Percentiles rank a stretch among this genome's conserved stretches.
These are phyloP conservation scores for Hygrocybe coccinea DNA, from an alignment of 768 basidiomycete species.

Conservation along the genomic window DNA sequence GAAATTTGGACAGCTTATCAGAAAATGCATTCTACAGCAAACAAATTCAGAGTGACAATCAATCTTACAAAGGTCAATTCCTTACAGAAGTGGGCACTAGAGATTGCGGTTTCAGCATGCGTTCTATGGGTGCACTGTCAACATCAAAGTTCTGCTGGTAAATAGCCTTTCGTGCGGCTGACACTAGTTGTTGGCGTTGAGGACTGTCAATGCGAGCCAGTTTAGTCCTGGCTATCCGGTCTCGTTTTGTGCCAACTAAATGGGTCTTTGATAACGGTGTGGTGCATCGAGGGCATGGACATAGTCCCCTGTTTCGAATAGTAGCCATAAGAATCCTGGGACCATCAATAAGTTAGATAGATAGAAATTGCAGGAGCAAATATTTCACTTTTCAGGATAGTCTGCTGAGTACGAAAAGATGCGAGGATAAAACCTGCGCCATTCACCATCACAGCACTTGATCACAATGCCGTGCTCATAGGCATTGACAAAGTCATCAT, in stretches of 20 bases:
- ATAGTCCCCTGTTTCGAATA: constrained; percentile 15
- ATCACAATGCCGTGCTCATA: constrained; percentile 28
- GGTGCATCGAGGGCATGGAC: constrained; percentile 25
- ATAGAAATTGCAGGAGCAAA: not conserved
- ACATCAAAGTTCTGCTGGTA: not conserved
- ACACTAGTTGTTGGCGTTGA: constrained; percentile 3
- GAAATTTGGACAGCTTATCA: not conserved
- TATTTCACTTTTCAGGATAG: constrained; percentile 33
- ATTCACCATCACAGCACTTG: constrained; percentile 25
- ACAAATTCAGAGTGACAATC: not conserved
- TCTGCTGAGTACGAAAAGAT: constrained; percentile 35
- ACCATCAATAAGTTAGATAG: constrained; percentile 17
- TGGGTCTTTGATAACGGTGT: constrained; percentile 17
- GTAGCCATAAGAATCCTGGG: constrained; percentile 14
- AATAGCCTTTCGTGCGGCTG: constrained; percentile 1
- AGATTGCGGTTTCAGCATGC: not conserved
- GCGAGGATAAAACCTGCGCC: constrained; percentile 27
- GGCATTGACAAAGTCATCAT: constrained; percentile 24
- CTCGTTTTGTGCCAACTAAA: constrained; percentile 20
- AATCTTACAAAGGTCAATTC: not conserved
- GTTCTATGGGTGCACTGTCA: constrained; percentile 1
- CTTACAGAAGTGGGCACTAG: not conserved
- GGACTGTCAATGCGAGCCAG: not conserved
- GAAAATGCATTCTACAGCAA: not conserved
- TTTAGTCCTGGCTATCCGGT: not conserved